A percentile compares a stretch with the other conserved stretches of the same genome.
Evolutionary conservation across 345 rosid genomes (phyloP).

Genomic region (Ailanthus altissimus): DNA sequence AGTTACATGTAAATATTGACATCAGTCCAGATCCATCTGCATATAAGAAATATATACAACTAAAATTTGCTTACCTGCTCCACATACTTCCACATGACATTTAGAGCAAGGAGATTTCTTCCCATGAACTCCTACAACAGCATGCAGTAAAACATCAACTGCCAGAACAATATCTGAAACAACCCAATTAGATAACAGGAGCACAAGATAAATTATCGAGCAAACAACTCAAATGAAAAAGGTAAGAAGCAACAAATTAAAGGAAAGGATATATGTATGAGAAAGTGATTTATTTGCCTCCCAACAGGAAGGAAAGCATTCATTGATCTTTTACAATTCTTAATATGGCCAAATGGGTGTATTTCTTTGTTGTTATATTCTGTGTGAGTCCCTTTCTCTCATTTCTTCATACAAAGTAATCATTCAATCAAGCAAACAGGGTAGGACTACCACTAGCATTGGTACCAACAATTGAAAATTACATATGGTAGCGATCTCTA

Average conservation of each 20-base stretch:
- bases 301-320: background rate
- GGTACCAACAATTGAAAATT: background rate
- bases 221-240: background rate
- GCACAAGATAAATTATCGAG: background rate
- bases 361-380: background rate
- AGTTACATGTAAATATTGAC: background rate
- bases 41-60: background rate
- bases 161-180: conserved; percentile 4
- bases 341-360: background rate
- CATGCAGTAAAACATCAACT: conserved; percentile 12
- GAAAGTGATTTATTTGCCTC: background rate
- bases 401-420: background rate
- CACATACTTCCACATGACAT: conserved; percentile 98
- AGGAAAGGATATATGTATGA: background rate
- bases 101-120: conserved; percentile 85
- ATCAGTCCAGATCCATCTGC: background rate
- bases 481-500: background rate
- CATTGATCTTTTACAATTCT: background rate
- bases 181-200: conserved; percentile 1
- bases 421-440: conserved; percentile 2
- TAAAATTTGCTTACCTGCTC: conserved; percentile 63
- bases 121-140: conserved; percentile 94
- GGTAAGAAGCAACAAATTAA: background rate
- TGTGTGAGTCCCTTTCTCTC: background rate
- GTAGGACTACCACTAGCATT: background rate